Evolutionary conservation across 257 asterid genomes (phyloP).

Genomic region (Fraxinus cuspidata): DNA sequence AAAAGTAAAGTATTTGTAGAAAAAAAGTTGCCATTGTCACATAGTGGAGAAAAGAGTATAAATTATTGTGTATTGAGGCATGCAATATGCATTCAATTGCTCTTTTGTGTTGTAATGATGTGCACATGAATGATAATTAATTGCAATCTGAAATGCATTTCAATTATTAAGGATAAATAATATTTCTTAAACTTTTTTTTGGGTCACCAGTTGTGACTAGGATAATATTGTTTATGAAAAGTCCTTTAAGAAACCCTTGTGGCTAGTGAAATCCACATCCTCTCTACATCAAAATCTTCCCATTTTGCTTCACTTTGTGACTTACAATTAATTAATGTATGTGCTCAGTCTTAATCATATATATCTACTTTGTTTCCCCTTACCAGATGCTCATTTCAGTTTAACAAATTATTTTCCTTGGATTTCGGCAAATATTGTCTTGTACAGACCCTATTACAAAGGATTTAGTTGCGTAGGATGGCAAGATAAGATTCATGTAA

Average conservation of each 20-base stretch:
- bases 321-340: neutral
- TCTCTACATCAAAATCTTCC: slow-evolving; percentile 16
- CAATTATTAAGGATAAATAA: slow-evolving; percentile 19
- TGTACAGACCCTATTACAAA: neutral
- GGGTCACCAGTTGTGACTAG: slow-evolving; percentile 13
- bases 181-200: slow-evolving; percentile 11
- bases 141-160: slow-evolving; percentile 32
- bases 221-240: slow-evolving; percentile 38
- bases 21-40: slow-evolving; percentile 31
- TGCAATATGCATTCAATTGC: slow-evolving; percentile 28
- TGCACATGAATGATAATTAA: slow-evolving; percentile 27
- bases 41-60: slow-evolving; percentile 32
- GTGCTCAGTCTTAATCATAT: slow-evolving; percentile 30
- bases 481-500: neutral
- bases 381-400: slow-evolving; percentile 30
- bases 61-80: slow-evolving; percentile 5
- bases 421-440: neutral
- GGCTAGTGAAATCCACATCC: slow-evolving; percentile 37
- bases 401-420: slow-evolving; percentile 5
- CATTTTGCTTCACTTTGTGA: slow-evolving; percentile 17
- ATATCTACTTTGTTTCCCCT: slow-evolving; percentile 38
- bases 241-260: slow-evolving; percentile 34
- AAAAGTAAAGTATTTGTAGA: slow-evolving; percentile 13
- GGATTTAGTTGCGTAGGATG: neutral
- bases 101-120: slow-evolving; percentile 21